Percentiles rank a stretch among this genome's conserved stretches.
phyloP scores from a whole-genome alignment of 1,139 yeast genomes.

The Saccharomyces hybrid region DNA sequence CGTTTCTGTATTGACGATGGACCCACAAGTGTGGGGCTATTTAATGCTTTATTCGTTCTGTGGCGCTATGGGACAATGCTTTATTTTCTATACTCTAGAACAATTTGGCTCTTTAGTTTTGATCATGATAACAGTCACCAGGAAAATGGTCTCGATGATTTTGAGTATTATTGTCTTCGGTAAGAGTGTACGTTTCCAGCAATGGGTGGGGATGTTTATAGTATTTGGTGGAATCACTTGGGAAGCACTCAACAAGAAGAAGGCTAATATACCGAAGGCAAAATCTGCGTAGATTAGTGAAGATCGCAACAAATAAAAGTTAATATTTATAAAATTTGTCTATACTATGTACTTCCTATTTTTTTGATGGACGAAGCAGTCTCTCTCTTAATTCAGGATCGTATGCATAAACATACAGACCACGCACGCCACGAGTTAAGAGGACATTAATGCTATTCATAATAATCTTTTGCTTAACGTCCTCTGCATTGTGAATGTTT shows the following conservation, averaged over 20 bases:
- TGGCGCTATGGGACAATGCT: conserved; percentile 90
- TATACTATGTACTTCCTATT: background rate
- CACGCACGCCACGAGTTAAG: conserved; percentile 37
- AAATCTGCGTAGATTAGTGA: background rate
- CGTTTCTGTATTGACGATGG: conserved; percentile 29
- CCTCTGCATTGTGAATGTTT: conserved; percentile 32
- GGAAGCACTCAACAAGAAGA: conserved; percentile 49
- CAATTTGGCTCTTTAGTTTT: conserved; percentile 75
- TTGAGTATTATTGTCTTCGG: conserved; percentile 81
- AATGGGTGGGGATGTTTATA: conserved; percentile 70
- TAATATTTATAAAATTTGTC: background rate
- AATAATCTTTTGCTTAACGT: conserved; percentile 35
- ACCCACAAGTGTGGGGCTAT: conserved; percentile 50
- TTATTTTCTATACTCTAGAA: conserved; percentile 78
- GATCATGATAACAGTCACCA: conserved; percentile 89
- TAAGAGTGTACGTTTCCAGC: conserved; percentile 53
- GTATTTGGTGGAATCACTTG: conserved; percentile 78
- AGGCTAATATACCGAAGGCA: background rate
- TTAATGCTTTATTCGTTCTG: conserved; percentile 61
- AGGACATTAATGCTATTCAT: conserved; percentile 37
- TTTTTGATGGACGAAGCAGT: conserved; percentile 13
- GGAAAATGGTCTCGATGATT: conserved; percentile 93
- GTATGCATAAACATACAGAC: conserved; percentile 36
- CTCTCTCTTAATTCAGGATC: conserved; percentile 33
- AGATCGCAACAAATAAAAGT: background rate